Percentiles rank a stretch among this genome's conserved stretches.
Evolutionary conservation across 75 land plant genomes (phyloP).

Genomic region (Pseudotsuga menziesii): DNA sequence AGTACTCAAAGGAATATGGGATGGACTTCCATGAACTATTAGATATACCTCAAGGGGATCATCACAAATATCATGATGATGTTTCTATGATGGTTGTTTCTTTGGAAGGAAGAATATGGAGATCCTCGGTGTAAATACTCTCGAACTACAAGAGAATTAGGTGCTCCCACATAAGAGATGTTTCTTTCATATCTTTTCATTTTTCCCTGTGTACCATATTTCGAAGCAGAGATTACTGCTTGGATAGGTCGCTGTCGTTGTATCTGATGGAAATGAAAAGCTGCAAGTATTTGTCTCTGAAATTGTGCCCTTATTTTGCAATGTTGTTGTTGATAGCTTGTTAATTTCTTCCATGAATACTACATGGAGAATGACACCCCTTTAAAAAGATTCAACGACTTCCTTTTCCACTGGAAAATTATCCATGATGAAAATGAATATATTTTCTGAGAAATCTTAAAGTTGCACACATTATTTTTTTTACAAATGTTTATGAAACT

Average conservation of each 20-base stretch:
- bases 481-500: not conserved
- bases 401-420: not conserved
- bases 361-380: not conserved
- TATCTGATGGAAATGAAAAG: conserved; percentile 4
- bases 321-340: not conserved
- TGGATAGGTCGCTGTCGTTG: conserved; percentile 2
- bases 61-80: conserved; percentile 92
- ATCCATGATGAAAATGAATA: not conserved
- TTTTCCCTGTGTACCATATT: conserved; percentile 5
- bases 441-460: not conserved
- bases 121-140: conserved; percentile 66
- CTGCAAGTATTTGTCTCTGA: conserved; percentile 3
- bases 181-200: not conserved
- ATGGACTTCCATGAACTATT: conserved; percentile 97
- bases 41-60: conserved; percentile 96
- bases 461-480: not conserved
- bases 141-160: not conserved
- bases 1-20: conserved; percentile 6
- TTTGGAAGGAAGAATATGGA: conserved; percentile 97
- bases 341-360: not conserved
- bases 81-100: conserved; percentile 94
- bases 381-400: not conserved
- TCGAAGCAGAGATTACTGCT: conserved; percentile 9
- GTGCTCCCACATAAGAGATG: not conserved
- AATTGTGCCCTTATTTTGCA: conserved; percentile 3